Percentiles rank a stretch among this genome's conserved stretches.
Conservation (phyloP, 768 basidiomycete genomes). For the Tricholoma saponaceum region DNA sequence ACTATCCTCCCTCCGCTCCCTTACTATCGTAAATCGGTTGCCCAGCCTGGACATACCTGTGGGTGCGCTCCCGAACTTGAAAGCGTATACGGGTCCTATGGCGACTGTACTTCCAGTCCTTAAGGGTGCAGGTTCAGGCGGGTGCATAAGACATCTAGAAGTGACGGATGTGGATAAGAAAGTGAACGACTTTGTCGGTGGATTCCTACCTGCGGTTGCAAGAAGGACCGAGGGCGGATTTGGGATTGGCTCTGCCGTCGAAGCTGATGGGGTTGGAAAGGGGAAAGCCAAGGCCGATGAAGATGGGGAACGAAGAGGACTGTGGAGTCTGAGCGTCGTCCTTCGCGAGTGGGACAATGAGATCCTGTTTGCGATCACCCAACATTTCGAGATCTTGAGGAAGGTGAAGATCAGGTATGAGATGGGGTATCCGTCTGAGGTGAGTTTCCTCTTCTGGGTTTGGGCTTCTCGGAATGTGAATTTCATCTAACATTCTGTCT, state of each 20-base stretch:
- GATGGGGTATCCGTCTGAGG: conserved; percentile 35
- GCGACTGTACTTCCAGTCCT: conserved; percentile 10
- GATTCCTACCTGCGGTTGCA: conserved; percentile 21
- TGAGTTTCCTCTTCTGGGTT: conserved; percentile 18
- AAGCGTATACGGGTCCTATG: conserved; percentile 13
- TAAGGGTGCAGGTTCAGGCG: conserved; percentile 7
- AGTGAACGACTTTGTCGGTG: conserved; percentile 8
- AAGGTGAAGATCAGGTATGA: conserved; percentile 37
- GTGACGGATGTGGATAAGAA: conserved; percentile 17
- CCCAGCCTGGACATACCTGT: conserved; percentile 9
- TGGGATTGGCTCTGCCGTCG: neutral
- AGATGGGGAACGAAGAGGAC: neutral
- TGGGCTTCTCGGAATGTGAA: neutral
- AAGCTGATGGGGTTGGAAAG: neutral
- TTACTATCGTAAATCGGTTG: conserved; percentile 14
- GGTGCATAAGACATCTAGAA: conserved; percentile 9
- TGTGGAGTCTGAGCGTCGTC: conserved; percentile 24
- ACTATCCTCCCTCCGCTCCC: conserved; percentile 9
- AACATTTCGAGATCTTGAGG: conserved; percentile 31
- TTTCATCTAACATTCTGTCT: neutral
- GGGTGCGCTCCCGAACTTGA: conserved; percentile 12
- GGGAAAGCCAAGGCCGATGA: neutral
- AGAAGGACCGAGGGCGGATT: neutral
- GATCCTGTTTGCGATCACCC: conserved; percentile 36
- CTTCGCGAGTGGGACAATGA: conserved; percentile 44